Evolutionary conservation across 2,329 filamentous ascomycete species (phyloP).

Genomic region (Pseudodiploospora longispora): DNA sequence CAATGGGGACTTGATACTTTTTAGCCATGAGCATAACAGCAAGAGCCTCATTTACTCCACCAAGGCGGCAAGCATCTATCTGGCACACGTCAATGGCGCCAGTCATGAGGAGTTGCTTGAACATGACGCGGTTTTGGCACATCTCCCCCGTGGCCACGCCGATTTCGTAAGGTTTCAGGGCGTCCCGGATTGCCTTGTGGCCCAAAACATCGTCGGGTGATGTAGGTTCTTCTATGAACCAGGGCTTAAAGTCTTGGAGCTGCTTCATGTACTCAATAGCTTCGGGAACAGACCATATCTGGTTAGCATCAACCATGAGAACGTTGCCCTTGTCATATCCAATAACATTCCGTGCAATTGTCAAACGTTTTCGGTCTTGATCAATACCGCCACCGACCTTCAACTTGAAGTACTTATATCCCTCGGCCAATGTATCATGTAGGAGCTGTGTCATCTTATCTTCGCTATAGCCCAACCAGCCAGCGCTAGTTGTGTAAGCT

Average conservation of each 20-base stretch:
- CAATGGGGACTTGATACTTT: constrained; percentile 71
- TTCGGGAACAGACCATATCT: constrained; percentile 85
- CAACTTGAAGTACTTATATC: constrained; percentile 83
- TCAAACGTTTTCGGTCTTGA: constrained; percentile 61
- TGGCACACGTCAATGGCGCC: constrained; percentile 83
- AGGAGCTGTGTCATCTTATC: constrained; percentile 76
- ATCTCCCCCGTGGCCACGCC: constrained; percentile 89
- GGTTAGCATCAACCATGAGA: constrained; percentile 90
- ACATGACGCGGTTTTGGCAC: constrained; percentile 90
- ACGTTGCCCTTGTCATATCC: constrained; percentile 77
- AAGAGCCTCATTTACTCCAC: constrained; percentile 84
- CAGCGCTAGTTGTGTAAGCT: constrained; percentile 83
- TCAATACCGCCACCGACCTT: constrained; percentile 73
- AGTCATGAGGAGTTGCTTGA: constrained; percentile 79
- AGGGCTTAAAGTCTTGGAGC: constrained; percentile 74
- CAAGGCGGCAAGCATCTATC: constrained; percentile 82
- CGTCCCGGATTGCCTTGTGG: constrained; percentile 76
- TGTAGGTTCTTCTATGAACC: constrained; percentile 94
- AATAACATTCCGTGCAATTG: constrained; percentile 70
- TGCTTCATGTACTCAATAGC: constrained; percentile 81
- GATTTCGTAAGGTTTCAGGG: constrained; percentile 65
- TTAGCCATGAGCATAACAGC: constrained; percentile 82
- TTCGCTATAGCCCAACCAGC: constrained; percentile 86
- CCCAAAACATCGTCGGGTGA: constrained; percentile 84
- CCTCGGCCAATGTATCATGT: constrained; percentile 64